Base-by-base conservation (phyloP, 257 asterid genomes). In the Dorcoceras hygrometricum region DNA sequence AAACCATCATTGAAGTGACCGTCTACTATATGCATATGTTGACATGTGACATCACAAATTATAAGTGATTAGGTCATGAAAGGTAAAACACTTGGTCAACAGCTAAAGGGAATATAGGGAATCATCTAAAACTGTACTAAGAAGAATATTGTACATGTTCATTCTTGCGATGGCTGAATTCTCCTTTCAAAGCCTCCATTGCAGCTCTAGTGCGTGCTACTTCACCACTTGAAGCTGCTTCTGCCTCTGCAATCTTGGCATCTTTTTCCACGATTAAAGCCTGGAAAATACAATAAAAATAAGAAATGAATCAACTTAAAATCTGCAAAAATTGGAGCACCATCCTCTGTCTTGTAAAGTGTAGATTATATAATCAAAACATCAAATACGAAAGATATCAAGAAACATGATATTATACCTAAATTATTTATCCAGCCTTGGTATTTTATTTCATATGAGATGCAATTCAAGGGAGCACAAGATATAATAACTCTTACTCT, bases 141-240 rank as follows among this genome's bases (percentile, higher is more conserved):
- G 34, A 18, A 53, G 59, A 31, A 23, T 51, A 73, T 67, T 78
- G 77, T 86, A 93, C 99, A 67, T 93, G 94, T 79, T 84, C 82
- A 8, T 73, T 78, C 79, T 76, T 84, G 76, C 85, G 77, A 67
- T 93, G 92, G 63, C 59, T 75, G 68, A 90, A 79, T 79, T 93
- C 96, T 72, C 97, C 99, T 82, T 87, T 93, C 60, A 88, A 77
- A 22, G 90, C 77, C 79, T 93, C 96, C 74, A 93, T 76, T 28
- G 92, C 86, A 77, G 97, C 99, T 82, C 83, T 82, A 64, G 88
- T 86, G 58, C 99, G 81, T 65, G 97, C 99, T 67, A 86, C 86
- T 86, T 93, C 97, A 64, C 99, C 99, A 78, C 91, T 93, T 63
- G 99, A 88, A 78, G 99, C 99, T 70, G 95, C 99, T 75, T 93